phyloP scores from a whole-genome alignment of 1,284 basidiomycete species.

The Erythrobasidium hasegawianum region DNA sequence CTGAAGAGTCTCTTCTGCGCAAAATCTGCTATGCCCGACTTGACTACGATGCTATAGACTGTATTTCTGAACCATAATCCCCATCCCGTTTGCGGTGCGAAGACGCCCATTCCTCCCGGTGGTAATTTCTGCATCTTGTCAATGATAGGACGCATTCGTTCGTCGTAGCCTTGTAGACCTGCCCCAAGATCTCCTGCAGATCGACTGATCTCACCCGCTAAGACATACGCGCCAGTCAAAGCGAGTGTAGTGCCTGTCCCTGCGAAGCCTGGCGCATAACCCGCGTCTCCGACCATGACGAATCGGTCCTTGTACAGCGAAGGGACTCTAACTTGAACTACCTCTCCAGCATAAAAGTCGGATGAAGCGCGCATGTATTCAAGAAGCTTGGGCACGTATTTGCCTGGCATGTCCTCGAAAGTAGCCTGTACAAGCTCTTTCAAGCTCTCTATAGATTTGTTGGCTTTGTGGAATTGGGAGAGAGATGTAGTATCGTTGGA shows the following conservation, averaged over 20 bases:
- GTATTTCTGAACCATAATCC: background rate
- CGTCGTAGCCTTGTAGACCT: background rate
- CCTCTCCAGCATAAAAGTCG: slow-evolving; percentile 41
- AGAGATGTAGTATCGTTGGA: background rate
- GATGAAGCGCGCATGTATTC: slow-evolving; percentile 17
- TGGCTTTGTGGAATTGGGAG: background rate
- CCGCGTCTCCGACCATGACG: slow-evolving; percentile 41
- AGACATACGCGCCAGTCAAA: slow-evolving; percentile 40
- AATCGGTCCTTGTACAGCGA: slow-evolving; percentile 25
- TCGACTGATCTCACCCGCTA: slow-evolving; percentile 40
- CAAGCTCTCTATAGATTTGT: slow-evolving; percentile 1
- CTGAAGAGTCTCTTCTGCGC: background rate
- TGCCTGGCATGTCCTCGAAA: background rate
- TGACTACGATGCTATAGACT: background rate
- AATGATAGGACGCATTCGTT: background rate
- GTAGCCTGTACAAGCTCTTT: background rate
- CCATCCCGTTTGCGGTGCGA: background rate
- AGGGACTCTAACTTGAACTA: slow-evolving; percentile 35
- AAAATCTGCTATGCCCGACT: background rate
- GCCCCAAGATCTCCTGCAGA: background rate
- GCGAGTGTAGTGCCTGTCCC: slow-evolving; percentile 40
- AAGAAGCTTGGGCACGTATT: slow-evolving; percentile 5
- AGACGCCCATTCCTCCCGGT: slow-evolving; percentile 1
- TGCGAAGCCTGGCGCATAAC: slow-evolving; percentile 38
- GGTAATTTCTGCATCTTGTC: background rate